phyloP scores from a whole-genome alignment of 139 green algal species.

The Auxenochlorella pyrenoidosa region DNA sequence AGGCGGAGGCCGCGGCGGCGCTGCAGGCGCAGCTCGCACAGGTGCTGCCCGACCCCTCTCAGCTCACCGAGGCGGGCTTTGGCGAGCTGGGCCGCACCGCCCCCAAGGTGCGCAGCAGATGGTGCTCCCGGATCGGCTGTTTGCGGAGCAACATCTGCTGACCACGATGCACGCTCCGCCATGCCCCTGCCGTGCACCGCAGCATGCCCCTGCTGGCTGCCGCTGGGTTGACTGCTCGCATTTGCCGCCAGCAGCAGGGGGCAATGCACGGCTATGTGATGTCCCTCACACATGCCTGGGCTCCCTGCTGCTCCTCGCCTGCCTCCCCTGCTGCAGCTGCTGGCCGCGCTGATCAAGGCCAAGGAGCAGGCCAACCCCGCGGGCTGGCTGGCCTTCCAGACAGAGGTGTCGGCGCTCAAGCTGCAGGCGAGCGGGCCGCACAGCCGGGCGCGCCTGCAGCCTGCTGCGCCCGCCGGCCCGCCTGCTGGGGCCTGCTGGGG shows the following conservation, averaged over 20 bases:
- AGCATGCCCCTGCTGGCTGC: no score
- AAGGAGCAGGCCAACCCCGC: constrained; percentile 52
- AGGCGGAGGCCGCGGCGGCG: background rate
- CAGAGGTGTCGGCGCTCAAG: constrained; percentile 62
- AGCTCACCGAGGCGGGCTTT: constrained; percentile 53
- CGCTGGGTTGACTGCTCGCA: no score
- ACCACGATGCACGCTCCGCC: no score
- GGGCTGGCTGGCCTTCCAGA: constrained; percentile 72
- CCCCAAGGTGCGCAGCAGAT: constrained; percentile 14
- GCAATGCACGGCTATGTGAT: background rate
- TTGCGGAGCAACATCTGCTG: no score
- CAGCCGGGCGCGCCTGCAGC: no score
- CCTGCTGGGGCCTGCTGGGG: no score
- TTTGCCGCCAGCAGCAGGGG: no score
- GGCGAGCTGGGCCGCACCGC: constrained; percentile 45
- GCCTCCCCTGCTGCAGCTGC: constrained; percentile 2
- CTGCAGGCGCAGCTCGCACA: background rate
- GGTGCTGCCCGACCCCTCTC: constrained; percentile 1
- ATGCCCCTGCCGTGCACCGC: no score
- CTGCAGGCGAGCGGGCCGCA: constrained; percentile 29
- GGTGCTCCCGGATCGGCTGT: no score
- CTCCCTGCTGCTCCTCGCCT: no score
- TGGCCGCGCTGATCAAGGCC: constrained; percentile 56
- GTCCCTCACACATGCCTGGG: no score
- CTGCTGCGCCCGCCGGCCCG: no score